Evolutionary conservation across 305 asterid species (phyloP), one percentile per base, ranked within the genome.

Genomic region (Nicotiana rustica): DNA sequence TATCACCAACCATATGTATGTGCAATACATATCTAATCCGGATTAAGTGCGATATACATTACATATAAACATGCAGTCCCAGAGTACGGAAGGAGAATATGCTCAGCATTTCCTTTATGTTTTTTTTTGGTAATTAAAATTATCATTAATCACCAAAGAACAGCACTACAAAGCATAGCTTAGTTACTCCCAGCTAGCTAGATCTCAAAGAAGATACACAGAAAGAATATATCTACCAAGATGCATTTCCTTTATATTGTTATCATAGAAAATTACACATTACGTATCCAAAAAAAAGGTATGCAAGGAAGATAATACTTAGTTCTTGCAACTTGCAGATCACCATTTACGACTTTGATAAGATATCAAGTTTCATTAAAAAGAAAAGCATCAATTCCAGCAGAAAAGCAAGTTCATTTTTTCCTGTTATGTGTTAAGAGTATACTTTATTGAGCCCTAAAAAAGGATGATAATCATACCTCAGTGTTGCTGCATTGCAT

Each of bases 401-500:
- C 44, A 0, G 21, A 73, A 73, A 73, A 25, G 64, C 9, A 73
- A 25, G 79, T 73, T 73, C 25, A 14, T 25, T 14, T 49, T 64
- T 73, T 14, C 64, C 79, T 73, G 25, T n/a, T 52, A 73, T 14
- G 47, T 52, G 44, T 17, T 75, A 36, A 31, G 49, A 7, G 49
- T 41, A 41, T 75, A 75, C 8, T 4, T 25, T 13, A 25, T 69
- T 19, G 49, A 67, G 49, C 82, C 60, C 68, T 83, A n/a, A 17
- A 15, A 5, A 60, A 83, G 52, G 19, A 75, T 75, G 47, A 75
- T 52, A 14, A 1, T 1, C 79, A 75, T 88, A 96, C 99, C 99
- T 96, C 99, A 8, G 99, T 96, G 85, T 96, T 96, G 91, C 99
- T 96, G 89, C 99, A 96, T 88, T 96, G 99, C 99, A 96, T 94